These are phyloP conservation scores for Apophysomyces ossiformis DNA, from an alignment of 371 early-diverging fungal genomes.

Conservation along the genomic window DNA sequence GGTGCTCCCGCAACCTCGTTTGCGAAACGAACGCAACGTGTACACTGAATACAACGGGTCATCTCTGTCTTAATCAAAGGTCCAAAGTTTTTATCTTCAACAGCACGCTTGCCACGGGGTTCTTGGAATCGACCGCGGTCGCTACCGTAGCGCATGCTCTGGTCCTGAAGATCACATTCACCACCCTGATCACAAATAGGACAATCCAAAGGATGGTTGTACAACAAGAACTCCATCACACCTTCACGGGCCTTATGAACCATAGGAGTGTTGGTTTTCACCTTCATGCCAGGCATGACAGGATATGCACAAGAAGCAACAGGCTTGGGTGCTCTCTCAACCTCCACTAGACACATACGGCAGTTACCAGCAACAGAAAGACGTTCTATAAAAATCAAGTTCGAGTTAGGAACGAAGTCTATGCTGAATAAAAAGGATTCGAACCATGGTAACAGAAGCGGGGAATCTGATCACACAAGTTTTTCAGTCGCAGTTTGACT, in stretches of 20 bases:
- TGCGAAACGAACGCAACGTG: constrained; percentile 97
- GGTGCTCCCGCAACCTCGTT: constrained; percentile 97
- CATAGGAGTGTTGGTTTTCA: constrained; percentile 91
- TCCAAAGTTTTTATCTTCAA: constrained; percentile 97
- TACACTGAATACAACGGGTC: constrained; percentile 99
- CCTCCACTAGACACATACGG: constrained; percentile 98
- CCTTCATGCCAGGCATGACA: constrained; percentile 96
- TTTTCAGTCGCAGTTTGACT: neutral
- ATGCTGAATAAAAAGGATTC: constrained; percentile 1
- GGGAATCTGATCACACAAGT: constrained; percentile 65
- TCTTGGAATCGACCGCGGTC: constrained; percentile 93
- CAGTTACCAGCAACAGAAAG: constrained; percentile 98
- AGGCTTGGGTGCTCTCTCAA: constrained; percentile 95
- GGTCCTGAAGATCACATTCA: constrained; percentile 98
- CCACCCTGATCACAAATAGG: constrained; percentile 99
- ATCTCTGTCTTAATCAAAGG: constrained; percentile 96
- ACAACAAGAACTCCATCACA: constrained; percentile 97
- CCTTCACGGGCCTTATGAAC: constrained; percentile 98
- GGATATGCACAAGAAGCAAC: constrained; percentile 98
- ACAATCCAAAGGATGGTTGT: constrained; percentile 98
- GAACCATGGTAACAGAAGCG: constrained; percentile 96
- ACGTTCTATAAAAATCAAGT: constrained; percentile 57
- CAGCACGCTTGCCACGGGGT: constrained; percentile 90
- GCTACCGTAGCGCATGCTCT: constrained; percentile 93
- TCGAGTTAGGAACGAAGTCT: neutral